Conservation (phyloP, 441 rosid species). For the Adansonia gregorii region DNA sequence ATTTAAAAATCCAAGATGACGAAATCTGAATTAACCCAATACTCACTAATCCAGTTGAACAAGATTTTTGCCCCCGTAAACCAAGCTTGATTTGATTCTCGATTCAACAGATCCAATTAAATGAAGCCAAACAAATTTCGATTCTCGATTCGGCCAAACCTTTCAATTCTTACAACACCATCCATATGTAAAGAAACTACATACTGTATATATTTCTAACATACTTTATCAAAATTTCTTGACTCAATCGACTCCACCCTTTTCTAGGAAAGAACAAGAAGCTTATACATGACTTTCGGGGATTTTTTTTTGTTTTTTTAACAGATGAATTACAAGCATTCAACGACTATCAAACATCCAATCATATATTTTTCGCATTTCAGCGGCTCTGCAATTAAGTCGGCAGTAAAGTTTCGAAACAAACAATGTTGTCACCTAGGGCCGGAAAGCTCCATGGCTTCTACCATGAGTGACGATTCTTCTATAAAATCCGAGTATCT, state of each 20-base stretch:
- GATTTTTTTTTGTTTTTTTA: slow-evolving; percentile 27
- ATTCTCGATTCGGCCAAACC: too few relatives aligned
- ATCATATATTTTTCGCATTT: slow-evolving; percentile 19
- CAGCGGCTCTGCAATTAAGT: slow-evolving; percentile 34
- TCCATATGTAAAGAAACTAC: background rate
- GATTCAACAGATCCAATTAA: too few relatives aligned
- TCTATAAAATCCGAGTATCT: slow-evolving; percentile 70
- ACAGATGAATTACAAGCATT: slow-evolving; percentile 53
- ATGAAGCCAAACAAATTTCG: too few relatives aligned
- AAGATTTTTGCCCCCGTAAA: too few relatives aligned
- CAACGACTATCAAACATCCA: slow-evolving; percentile 36
- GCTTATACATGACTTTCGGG: slow-evolving; percentile 37
- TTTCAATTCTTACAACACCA: background rate
- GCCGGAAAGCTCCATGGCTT: slow-evolving; percentile 97
- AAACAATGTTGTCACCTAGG: slow-evolving; percentile 51
- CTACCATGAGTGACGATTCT: slow-evolving; percentile 80
- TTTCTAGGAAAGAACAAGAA: slow-evolving; percentile 26
- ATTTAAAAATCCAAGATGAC: too few relatives aligned
- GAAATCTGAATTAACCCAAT: too few relatives aligned
- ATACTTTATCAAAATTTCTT: background rate
- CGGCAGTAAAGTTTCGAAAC: background rate
- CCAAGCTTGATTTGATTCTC: too few relatives aligned
- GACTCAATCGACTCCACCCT: background rate
- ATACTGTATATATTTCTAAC: background rate
- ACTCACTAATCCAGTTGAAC: too few relatives aligned